phyloP scores from a whole-genome alignment of 2,329 filamentous ascomycete genomes.

The Phoma herbarum region DNA sequence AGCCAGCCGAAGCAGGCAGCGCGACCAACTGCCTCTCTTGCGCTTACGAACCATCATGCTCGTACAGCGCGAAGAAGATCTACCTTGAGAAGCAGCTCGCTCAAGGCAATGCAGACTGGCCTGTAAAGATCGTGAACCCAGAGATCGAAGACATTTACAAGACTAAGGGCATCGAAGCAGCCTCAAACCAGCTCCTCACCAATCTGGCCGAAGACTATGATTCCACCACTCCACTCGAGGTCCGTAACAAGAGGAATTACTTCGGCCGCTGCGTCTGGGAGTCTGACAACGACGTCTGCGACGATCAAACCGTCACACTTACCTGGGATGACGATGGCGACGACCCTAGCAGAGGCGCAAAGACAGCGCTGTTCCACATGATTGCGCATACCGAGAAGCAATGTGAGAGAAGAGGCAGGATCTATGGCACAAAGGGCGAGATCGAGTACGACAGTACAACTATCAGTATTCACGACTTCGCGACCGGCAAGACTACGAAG shows the following conservation, averaged over 20 bases:
- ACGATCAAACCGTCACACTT: constrained; percentile 90
- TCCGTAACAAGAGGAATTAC: constrained; percentile 62
- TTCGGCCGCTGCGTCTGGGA: constrained; percentile 97
- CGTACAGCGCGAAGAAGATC: constrained; percentile 84
- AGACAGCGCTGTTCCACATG: constrained; percentile 94
- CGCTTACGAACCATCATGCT: constrained; percentile 75
- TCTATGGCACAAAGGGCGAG: constrained; percentile 89
- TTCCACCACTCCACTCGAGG: constrained; percentile 53
- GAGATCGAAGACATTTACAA: constrained; percentile 82
- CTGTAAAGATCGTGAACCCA: constrained; percentile 85
- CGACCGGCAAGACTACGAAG: constrained; percentile 62
- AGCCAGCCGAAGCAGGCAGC: constrained; percentile 75
- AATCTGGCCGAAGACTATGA: constrained; percentile 65
- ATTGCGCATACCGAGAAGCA: constrained; percentile 87
- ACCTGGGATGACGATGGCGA: constrained; percentile 79
- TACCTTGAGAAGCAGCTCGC: constrained; percentile 76
- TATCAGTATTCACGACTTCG: constrained; percentile 80
- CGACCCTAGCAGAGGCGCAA: constrained; percentile 65
- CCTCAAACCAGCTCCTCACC: constrained; percentile 60
- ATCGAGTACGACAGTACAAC: constrained; percentile 81
- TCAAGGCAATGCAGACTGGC: constrained; percentile 77
- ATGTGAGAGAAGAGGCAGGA: constrained; percentile 82
- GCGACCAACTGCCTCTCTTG: constrained; percentile 92
- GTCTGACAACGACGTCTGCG: constrained; percentile 89
- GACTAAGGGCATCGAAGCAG: constrained; percentile 57